Evolutionary conservation across 441 rosid genomes (phyloP).

Genomic region (Dalechampia spathulata): DNA sequence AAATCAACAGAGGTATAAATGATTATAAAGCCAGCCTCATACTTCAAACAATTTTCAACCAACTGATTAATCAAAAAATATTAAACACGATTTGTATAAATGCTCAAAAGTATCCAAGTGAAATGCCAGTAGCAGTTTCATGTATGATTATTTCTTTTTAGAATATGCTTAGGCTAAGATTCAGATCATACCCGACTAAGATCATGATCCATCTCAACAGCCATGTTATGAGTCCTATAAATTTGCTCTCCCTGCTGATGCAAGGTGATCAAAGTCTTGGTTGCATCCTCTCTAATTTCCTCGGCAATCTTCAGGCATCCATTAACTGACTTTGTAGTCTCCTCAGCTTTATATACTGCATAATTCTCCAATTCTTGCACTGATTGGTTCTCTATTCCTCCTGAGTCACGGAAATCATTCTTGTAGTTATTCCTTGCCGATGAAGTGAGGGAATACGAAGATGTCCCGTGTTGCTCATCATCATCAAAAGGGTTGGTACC

Average conservation of each 20-base stretch:
- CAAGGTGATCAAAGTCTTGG: conserved; percentile 54
- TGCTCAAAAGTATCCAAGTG: not conserved
- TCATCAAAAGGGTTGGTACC: conserved; percentile 59
- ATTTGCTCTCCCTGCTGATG: conserved; percentile 94
- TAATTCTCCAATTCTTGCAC: conserved; percentile 79
- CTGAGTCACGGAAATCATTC: conserved; percentile 64
- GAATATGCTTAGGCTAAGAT: not conserved
- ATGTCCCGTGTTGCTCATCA: conserved; percentile 27
- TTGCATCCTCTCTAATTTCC: conserved; percentile 72
- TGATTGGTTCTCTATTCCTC: conserved; percentile 76
- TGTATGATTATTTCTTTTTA: not conserved
- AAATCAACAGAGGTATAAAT: not conserved
- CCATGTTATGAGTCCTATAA: conserved; percentile 51
- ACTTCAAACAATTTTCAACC: too few relatives aligned
- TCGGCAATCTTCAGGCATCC: conserved; percentile 82
- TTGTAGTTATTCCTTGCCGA: conserved; percentile 44
- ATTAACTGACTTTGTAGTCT: conserved; percentile 67
- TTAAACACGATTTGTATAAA: not conserved
- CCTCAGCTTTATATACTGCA: conserved; percentile 79
- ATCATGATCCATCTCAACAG: conserved; percentile 75
- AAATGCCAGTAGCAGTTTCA: not conserved
- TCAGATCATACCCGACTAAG: conserved; percentile 64
- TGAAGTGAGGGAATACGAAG: conserved; percentile 27
- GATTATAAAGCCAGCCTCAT: too few relatives aligned
- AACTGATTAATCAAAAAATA: too few relatives aligned